Conservation (phyloP, 2,329 filamentous ascomycete genomes). For the Colletotrichum shisoi region DNA sequence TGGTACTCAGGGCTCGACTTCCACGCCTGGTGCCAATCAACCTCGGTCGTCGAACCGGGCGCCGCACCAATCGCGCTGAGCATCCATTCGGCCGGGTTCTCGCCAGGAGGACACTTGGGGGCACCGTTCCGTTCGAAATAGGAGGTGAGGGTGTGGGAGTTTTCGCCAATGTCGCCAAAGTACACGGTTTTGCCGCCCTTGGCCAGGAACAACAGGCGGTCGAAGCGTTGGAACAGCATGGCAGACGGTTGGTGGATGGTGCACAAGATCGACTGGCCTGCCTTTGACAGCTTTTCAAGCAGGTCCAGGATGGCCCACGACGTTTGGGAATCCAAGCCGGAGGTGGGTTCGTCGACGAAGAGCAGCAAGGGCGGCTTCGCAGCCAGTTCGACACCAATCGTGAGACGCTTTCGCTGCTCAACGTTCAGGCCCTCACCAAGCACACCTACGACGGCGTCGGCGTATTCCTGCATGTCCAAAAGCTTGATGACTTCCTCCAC, state of each 20-base stretch:
- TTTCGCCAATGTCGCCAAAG: conserved; percentile 61
- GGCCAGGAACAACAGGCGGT: conserved; percentile 40
- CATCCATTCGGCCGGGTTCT: conserved; percentile 65
- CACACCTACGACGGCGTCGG: conserved; percentile 73
- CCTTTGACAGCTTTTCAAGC: conserved; percentile 68
- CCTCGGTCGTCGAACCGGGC: conserved; percentile 56
- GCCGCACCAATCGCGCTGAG: conserved; percentile 45
- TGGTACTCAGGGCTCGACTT: conserved; percentile 53
- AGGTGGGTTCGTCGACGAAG: conserved; percentile 81
- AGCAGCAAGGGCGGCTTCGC: conserved; percentile 76
- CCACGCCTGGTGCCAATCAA: conserved; percentile 59
- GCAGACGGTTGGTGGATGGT: conserved; percentile 42
- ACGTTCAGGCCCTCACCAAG: conserved; percentile 64
- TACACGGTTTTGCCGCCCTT: conserved; percentile 56
- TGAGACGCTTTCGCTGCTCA: conserved; percentile 65
- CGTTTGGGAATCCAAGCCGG: conserved; percentile 77
- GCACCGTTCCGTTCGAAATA: conserved; percentile 64
- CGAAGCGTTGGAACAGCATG: conserved; percentile 40
- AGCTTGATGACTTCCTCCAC: conserved; percentile 47
- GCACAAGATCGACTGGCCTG: conserved; percentile 56
- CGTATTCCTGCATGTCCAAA: conserved; percentile 65
- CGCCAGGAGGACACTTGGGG: conserved; percentile 55
- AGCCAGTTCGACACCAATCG: conserved; percentile 78
- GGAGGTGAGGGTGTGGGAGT: conserved; percentile 56
- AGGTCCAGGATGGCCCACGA: conserved; percentile 77